A percentile compares a stretch with the other conserved stretches of the same genome.
These are phyloP conservation scores for Claviceps maximensis DNA, from an alignment of 2,329 filamentous ascomycete genomes.

Conservation along the genomic window DNA sequence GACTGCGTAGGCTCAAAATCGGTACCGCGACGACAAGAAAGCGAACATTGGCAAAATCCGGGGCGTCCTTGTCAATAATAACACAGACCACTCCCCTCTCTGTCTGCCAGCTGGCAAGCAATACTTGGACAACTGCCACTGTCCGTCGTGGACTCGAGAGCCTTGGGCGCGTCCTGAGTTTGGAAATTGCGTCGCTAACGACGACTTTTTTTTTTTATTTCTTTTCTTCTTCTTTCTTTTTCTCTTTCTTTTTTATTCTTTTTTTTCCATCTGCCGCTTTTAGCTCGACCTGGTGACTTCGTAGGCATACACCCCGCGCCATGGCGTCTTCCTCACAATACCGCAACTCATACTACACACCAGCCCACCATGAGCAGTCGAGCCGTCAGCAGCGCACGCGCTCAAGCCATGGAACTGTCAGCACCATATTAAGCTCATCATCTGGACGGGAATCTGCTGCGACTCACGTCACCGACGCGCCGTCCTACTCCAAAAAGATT, in stretches of 20 bases:
- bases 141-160: slow-evolving; percentile 2
- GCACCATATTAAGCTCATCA: slow-evolving; percentile 66
- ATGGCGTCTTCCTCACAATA: slow-evolving; percentile 39
- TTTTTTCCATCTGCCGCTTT: not conserved
- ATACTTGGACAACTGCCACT: not conserved
- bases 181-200: slow-evolving; percentile 1
- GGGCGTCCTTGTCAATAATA: not conserved
- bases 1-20: not conserved
- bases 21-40: not conserved
- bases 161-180: not conserved
- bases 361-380: slow-evolving; percentile 22
- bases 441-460: slow-evolving; percentile 64
- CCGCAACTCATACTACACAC: slow-evolving; percentile 39
- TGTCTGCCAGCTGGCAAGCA: slow-evolving; percentile 2
- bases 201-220: not conserved
- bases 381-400: slow-evolving; percentile 42
- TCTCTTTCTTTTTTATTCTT: not conserved
- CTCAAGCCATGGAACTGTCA: slow-evolving; percentile 81
- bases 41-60: not conserved
- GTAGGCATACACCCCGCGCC: slow-evolving; percentile 7
- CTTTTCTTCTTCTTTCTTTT: not conserved
- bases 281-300: not conserved
- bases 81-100: slow-evolving; percentile 1
- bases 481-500: slow-evolving; percentile 96
- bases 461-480: slow-evolving; percentile 80